Evolutionary conservation across 2,329 filamentous ascomycete genomes (phyloP).

Genomic region (Neodidymelliopsis sp.): DNA sequence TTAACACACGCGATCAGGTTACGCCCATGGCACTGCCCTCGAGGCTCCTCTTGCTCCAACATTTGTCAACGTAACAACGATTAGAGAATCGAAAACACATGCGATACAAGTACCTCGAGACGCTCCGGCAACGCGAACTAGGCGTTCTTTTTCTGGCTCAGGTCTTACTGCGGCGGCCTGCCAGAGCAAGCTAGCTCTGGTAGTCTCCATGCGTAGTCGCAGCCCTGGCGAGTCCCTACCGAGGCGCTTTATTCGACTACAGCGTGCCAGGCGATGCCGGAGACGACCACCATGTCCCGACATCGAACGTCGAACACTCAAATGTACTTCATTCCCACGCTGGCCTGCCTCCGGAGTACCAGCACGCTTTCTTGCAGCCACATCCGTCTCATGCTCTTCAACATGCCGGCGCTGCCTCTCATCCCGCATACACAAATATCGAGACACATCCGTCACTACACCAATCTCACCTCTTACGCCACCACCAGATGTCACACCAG

Average conservation of each 20-base stretch:
- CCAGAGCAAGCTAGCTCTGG: constrained; percentile 59
- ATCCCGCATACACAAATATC: constrained; percentile 51
- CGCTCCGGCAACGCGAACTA: constrained; percentile 46
- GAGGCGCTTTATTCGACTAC: constrained; percentile 58
- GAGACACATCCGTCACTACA: constrained; percentile 47
- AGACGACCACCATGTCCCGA: constrained; percentile 51
- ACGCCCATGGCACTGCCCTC: constrained; percentile 35
- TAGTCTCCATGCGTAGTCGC: constrained; percentile 60
- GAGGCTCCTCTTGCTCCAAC: constrained; percentile 47
- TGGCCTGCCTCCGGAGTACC: constrained; percentile 44
- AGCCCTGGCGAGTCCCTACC: constrained; percentile 58
- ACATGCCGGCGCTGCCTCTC: constrained; percentile 45
- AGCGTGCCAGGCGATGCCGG: constrained; percentile 53
- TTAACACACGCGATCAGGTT: constrained; percentile 51
- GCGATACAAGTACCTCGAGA: constrained; percentile 49
- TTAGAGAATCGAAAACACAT: constrained; percentile 51
- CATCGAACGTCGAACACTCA: constrained; percentile 53
- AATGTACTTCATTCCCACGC: constrained; percentile 51
- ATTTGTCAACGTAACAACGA: constrained; percentile 54
- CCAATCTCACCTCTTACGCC: constrained; percentile 45
- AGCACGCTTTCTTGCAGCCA: constrained; percentile 49
- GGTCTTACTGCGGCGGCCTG: constrained; percentile 56
- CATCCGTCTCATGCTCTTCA: constrained; percentile 49
- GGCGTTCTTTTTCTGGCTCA: constrained; percentile 51
- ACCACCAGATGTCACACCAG: constrained; percentile 48